Evolutionary conservation across 1,284 basidiomycete genomes (phyloP).

Genomic region (Cerrena zonata): DNA sequence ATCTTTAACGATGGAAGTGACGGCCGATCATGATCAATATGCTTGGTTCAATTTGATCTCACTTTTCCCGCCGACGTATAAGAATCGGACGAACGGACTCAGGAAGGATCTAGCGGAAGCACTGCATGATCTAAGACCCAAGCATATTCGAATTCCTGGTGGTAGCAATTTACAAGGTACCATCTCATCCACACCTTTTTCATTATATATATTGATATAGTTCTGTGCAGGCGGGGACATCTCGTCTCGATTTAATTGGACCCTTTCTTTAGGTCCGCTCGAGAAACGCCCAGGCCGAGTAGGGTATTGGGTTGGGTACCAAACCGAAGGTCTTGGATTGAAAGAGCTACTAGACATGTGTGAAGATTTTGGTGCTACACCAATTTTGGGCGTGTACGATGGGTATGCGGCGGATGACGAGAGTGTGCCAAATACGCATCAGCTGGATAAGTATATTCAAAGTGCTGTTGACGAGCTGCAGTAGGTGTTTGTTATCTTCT

Average conservation of each 20-base stretch:
- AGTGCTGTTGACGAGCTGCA: constrained; percentile 7
- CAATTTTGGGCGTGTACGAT: constrained; percentile 6
- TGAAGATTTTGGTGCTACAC: constrained; percentile 9
- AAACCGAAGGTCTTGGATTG: constrained; percentile 7
- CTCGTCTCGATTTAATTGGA: constrained; percentile 7
- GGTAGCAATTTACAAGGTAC: constrained; percentile 8
- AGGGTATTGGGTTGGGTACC: constrained; percentile 8
- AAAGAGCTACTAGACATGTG: constrained; percentile 7
- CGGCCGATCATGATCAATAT: constrained; percentile 6
- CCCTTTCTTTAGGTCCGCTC: constrained; percentile 3
- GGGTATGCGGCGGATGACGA: constrained; percentile 8
- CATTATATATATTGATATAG: not conserved
- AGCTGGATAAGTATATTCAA: constrained; percentile 9
- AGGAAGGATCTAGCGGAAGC: constrained; percentile 7
- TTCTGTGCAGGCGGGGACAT: constrained; percentile 1
- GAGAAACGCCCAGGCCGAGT: constrained; percentile 6
- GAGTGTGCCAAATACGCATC: constrained; percentile 8
- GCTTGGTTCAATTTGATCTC: constrained; percentile 10
- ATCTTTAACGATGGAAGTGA: constrained; percentile 5
- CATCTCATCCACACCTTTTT: not conserved
- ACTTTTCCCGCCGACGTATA: constrained; percentile 7
- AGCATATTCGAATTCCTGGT: constrained; percentile 6
- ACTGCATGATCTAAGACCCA: constrained; percentile 5
- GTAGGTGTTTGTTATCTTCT: not conserved
- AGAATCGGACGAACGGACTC: constrained; percentile 3